Evolutionary conservation across 768 basidiomycete species (phyloP), one percentile per base, ranked within the genome.

Genomic region (Russula griseocarnosa): DNA sequence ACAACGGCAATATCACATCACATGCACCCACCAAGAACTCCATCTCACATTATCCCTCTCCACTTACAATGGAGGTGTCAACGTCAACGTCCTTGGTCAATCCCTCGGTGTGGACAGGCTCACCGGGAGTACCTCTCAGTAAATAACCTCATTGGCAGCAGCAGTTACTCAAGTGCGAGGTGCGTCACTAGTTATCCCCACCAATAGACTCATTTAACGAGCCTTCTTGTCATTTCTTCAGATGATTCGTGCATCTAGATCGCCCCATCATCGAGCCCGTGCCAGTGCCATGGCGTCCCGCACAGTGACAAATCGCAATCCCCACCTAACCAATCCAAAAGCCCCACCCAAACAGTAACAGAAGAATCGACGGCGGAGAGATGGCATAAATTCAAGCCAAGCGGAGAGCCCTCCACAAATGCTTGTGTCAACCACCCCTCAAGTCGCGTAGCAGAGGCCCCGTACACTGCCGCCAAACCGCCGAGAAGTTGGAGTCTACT

Each of bases 281-380:
- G 89, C 93, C n/a, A 95, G 90, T 65, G 94, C 94, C 55, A 88
- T 98, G 82, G 92, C 94, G 40, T 89, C 92, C 22, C 85, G 97
- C 53, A 90, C 88, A 18, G 83, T 90, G 64, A 79, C 90, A 47
- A 95, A 93, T 84, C 90, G 91, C 92, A 46, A 90, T 97, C 65
- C 85, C 92, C 51, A 98, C n/a, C n/a, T 96, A 74, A 88, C 90
- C 62, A 92, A 98, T 74, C 94, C 95, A 22, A 95, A 93, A 79
- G 58, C 75, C 83, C 80, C 82, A 32, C 71, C 76, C 57, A 78
- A 56, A 66, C 76, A 11, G 74, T 74, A 51, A 44, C 62, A 6
- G 74, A 74, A 60, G 75, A 76, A 22, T 66, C 58, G 72, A 74
- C 14, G 50, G 60, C 6, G 55, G 50, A 28, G 62, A 69, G 30